These are phyloP conservation scores for Corrigiola litoralis DNA, from an alignment of 179 eudicot genomes.

Conservation along the genomic window DNA sequence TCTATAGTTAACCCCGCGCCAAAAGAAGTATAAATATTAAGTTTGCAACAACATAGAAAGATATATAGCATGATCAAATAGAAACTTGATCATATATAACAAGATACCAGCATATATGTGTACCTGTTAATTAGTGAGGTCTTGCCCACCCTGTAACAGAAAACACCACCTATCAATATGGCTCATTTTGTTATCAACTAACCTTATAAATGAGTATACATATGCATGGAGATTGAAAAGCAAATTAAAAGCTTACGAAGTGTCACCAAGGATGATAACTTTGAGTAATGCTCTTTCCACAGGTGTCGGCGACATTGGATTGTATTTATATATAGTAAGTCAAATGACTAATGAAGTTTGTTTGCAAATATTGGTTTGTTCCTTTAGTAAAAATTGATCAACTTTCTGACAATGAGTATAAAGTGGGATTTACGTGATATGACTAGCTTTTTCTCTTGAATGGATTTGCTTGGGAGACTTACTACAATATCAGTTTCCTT, in stretches of 20 bases:
- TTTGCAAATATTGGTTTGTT: too few species aligned
- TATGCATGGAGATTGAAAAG: background rate
- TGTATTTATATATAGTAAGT: too few species aligned
- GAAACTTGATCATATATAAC: too few species aligned
- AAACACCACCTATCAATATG: background rate
- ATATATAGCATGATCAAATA: background rate
- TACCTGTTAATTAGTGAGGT: constrained; percentile 41
- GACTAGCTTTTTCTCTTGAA: background rate
- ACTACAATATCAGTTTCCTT: background rate
- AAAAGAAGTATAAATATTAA: too few species aligned
- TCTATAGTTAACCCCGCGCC: too few species aligned
- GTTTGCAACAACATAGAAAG: background rate
- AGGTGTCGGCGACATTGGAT: constrained; percentile 11
- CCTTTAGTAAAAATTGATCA: too few species aligned
- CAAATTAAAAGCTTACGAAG: constrained; percentile 18
- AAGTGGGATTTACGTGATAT: too few species aligned
- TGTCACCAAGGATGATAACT: constrained; percentile 44
- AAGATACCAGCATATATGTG: background rate
- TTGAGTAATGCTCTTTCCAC: constrained; percentile 33
- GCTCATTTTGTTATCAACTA: too few species aligned
- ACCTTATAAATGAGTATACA: too few species aligned
- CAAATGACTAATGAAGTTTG: too few species aligned
- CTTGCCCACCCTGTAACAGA: constrained; percentile 39
- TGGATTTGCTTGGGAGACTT: background rate
- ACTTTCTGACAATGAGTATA: too few species aligned